Evolutionary conservation across 208 protist species (phyloP).

Genomic region (Trypanosomatidae sp.): DNA sequence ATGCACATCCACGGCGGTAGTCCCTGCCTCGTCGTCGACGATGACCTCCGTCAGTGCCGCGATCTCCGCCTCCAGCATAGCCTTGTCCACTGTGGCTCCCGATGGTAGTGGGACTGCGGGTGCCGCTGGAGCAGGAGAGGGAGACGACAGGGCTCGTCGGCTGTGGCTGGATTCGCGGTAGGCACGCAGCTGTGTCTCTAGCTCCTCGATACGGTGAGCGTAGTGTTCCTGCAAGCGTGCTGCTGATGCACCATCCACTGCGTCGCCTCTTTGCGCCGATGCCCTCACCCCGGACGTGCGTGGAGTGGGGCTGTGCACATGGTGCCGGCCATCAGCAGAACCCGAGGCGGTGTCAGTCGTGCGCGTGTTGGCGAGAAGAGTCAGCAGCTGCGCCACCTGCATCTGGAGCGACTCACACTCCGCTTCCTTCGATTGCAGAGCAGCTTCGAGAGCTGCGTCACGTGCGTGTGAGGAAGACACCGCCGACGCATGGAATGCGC

Average conservation of each 20-base stretch:
- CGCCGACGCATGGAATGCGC: neutral
- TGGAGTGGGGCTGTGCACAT: neutral
- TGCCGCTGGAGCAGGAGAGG: neutral
- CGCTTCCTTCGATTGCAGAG: conserved; percentile 17
- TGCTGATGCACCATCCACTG: neutral
- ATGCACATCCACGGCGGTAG: conserved; percentile 51
- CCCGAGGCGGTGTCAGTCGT: neutral
- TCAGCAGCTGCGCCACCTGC: conserved; percentile 32
- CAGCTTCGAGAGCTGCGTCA: conserved; percentile 15
- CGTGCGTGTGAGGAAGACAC: neutral
- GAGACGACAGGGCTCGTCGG: neutral
- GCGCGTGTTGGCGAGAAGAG: conserved; percentile 6
- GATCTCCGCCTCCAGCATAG: conserved; percentile 20
- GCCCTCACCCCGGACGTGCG: neutral
- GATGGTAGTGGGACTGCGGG: neutral
- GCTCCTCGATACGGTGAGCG: conserved; percentile 5
- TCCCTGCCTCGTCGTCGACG: conserved; percentile 22
- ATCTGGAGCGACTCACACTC: conserved; percentile 38
- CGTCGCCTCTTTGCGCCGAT: neutral
- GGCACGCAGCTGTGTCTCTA: conserved; percentile 20
- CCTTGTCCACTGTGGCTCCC: neutral
- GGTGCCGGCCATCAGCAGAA: neutral
- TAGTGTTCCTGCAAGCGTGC: neutral
- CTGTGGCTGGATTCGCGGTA: neutral
- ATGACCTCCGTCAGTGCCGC: conserved; percentile 46